A percentile compares a stretch with the other conserved stretches of the same genome.
Conservation (phyloP, 495 filamentous ascomycete species). For the Penicillium tannophilum region DNA sequence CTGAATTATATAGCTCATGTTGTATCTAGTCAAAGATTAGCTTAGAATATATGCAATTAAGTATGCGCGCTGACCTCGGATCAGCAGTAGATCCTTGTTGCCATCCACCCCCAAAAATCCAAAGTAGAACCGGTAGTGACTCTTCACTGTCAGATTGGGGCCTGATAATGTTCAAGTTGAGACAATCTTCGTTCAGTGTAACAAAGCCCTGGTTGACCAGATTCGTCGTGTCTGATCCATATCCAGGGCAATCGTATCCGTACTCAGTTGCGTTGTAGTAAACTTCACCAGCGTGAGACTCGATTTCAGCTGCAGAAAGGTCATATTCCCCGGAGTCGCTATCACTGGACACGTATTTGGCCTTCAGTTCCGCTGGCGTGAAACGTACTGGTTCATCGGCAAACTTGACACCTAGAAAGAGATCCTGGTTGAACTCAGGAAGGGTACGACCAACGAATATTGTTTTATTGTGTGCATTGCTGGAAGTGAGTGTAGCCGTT, state of each 20-base stretch:
- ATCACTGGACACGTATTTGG: constrained; percentile 24
- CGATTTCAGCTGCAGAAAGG: background rate
- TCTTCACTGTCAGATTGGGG: constrained; percentile 48
- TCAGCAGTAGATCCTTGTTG: constrained; percentile 39
- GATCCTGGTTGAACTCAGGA: constrained; percentile 34
- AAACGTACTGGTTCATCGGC: constrained; percentile 36
- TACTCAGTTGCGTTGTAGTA: constrained; percentile 41
- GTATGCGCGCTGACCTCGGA: constrained; percentile 27
- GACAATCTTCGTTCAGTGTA: constrained; percentile 58
- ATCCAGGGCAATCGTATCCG: constrained; percentile 41
- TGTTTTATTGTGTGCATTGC: constrained; percentile 13
- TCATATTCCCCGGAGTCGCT: constrained; percentile 25
- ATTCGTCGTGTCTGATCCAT: constrained; percentile 35
- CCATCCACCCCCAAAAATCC: constrained; percentile 69
- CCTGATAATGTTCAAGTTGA: constrained; percentile 65
- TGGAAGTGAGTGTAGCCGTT: constrained; percentile 20
- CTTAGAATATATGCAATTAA: background rate
- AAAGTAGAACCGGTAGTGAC: constrained; percentile 60
- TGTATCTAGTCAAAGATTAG: constrained; percentile 26
- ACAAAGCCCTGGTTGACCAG: constrained; percentile 29
- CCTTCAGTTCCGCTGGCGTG: constrained; percentile 31
- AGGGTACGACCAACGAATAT: constrained; percentile 34
- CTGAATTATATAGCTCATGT: constrained; percentile 40
- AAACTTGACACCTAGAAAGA: constrained; percentile 42
- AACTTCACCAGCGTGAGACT: background rate